Conservation (phyloP, 805 yeast genomes). For the Cyberlindnera japonica region DNA sequence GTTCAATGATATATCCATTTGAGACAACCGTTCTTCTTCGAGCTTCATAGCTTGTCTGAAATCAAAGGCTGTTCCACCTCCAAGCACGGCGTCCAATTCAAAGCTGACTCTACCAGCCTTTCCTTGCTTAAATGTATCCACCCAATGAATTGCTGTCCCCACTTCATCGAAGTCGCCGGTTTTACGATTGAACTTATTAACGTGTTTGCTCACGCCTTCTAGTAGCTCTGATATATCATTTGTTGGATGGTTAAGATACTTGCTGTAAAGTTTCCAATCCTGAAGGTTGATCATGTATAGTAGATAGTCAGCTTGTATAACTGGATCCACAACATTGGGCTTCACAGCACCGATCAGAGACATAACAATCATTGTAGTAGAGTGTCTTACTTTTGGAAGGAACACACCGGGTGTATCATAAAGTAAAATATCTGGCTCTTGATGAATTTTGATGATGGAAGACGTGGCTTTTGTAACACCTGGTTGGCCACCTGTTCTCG, state of each 20-base stretch:
- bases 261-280: constrained; percentile 30
- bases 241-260: constrained; percentile 58
- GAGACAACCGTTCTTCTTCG: constrained; percentile 20
- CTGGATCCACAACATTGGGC: constrained; percentile 69
- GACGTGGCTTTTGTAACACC: constrained; percentile 85
- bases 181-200: constrained; percentile 28
- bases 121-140: constrained; percentile 59
- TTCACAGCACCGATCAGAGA: constrained; percentile 75
- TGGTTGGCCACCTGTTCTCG: constrained; percentile 80
- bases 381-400: constrained; percentile 63
- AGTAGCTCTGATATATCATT: constrained; percentile 63
- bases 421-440: constrained; percentile 60
- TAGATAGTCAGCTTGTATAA: constrained; percentile 81
- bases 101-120: constrained; percentile 29
- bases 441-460: constrained; percentile 62
- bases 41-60: constrained; percentile 8
- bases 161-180: constrained; percentile 44
- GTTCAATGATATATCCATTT: constrained; percentile 24
- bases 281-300: constrained; percentile 69
- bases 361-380: constrained; percentile 70
- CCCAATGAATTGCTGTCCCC: constrained; percentile 63
- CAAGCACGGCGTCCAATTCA: constrained; percentile 22
- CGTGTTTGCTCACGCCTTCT: constrained; percentile 41
- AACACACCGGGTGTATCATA: constrained; percentile 94
- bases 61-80: constrained; percentile 15